phyloP scores from a whole-genome alignment of 441 rosid genomes.

The Syzygium syzygioides region DNA sequence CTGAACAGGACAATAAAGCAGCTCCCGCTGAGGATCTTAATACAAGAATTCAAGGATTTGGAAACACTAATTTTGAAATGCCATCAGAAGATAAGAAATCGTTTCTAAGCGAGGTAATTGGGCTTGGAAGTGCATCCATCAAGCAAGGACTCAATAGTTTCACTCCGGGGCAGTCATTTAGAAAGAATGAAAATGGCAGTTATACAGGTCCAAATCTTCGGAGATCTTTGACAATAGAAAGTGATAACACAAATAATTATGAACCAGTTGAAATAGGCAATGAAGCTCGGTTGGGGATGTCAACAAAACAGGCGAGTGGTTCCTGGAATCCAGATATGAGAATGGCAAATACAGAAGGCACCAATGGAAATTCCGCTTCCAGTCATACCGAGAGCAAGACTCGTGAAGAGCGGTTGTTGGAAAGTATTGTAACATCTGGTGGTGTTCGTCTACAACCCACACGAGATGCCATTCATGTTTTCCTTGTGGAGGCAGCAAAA shows the following conservation, averaged over 20 bases:
- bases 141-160: constrained; percentile 87
- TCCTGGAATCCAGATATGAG: constrained; percentile 53
- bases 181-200: constrained; percentile 78
- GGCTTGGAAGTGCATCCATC: constrained; percentile 86
- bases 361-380: constrained; percentile 45
- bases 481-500: constrained; percentile 81
- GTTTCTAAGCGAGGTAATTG: constrained; percentile 90
- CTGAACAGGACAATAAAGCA: constrained; percentile 66
- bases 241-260: constrained; percentile 59
- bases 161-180: constrained; percentile 60
- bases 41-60: constrained; percentile 89
- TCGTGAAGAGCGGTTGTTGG: constrained; percentile 86
- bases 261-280: constrained; percentile 54
- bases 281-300: constrained; percentile 39
- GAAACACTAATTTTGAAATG: constrained; percentile 72
- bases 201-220: constrained; percentile 87
- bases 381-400: constrained; percentile 44
- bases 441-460: constrained; percentile 97
- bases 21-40: constrained; percentile 55
- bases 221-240: constrained; percentile 78
- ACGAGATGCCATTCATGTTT: constrained; percentile 80
- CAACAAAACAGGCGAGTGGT: constrained; percentile 44
- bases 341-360: constrained; percentile 26
- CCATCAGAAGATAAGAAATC: constrained; percentile 84
- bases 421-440: constrained; percentile 88